Conservation (phyloP, 2,329 filamentous ascomycete genomes). For the Scytalidium lignicola region DNA sequence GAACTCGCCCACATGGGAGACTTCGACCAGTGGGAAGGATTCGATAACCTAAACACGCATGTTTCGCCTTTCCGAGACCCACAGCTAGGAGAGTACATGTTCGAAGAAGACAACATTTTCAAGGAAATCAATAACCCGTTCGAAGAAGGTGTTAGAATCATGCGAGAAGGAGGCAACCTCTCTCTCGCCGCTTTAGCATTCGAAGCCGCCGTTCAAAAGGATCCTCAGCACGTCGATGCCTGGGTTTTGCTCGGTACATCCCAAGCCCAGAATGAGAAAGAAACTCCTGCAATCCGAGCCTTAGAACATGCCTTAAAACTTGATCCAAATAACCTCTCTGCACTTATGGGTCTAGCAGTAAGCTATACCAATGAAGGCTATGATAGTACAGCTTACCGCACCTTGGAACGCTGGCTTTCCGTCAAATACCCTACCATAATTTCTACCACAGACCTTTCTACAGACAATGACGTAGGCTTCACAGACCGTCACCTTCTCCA, state of each 20-base stretch:
- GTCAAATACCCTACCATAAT: slow-evolving; percentile 86
- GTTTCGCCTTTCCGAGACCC: slow-evolving; percentile 62
- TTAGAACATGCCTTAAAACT: slow-evolving; percentile 86
- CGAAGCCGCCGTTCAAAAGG: slow-evolving; percentile 89
- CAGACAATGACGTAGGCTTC: slow-evolving; percentile 82
- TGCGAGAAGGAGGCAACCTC: slow-evolving; percentile 89
- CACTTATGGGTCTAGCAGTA: slow-evolving; percentile 91
- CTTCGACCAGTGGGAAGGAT: slow-evolving; percentile 72
- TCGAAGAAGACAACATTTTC: slow-evolving; percentile 93
- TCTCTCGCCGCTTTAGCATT: slow-evolving; percentile 92
- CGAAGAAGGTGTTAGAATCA: slow-evolving; percentile 86
- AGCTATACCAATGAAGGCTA: slow-evolving; percentile 99
- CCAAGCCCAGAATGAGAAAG: slow-evolving; percentile 98
- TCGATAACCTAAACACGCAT: slow-evolving; percentile 66
- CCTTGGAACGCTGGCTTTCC: slow-evolving; percentile 94
- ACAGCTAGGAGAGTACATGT: slow-evolving; percentile 82
- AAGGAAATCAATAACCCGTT: slow-evolving; percentile 77
- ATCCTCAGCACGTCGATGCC: slow-evolving; percentile 80
- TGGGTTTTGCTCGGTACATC: slow-evolving; percentile 90
- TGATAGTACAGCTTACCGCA: slow-evolving; percentile 93
- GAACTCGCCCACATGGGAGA: slow-evolving; percentile 64
- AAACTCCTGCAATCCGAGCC: slow-evolving; percentile 89
- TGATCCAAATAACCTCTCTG: slow-evolving; percentile 80
- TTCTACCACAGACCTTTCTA: slow-evolving; percentile 61
- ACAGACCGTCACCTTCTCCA: slow-evolving; percentile 88